Evolutionary conservation across 2,329 filamentous ascomycete species (phyloP).

Genomic region (Fusarium coffeatum): DNA sequence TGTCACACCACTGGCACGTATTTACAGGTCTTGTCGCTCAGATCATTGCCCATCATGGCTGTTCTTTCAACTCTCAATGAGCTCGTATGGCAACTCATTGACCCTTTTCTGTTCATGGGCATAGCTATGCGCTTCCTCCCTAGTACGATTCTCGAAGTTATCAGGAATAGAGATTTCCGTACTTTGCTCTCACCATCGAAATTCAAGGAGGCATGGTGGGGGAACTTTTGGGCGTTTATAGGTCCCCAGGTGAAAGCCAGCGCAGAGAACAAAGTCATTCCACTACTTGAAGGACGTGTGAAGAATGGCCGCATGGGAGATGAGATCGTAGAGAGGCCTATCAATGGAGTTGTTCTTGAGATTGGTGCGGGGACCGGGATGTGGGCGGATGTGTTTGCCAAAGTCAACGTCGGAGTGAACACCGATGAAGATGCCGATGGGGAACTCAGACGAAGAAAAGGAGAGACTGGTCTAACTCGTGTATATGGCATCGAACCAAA

Average conservation of each 20-base stretch:
- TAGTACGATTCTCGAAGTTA: slow-evolving; percentile 58
- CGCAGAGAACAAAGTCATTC: slow-evolving; percentile 59
- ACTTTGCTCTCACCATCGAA: slow-evolving; percentile 56
- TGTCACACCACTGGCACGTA: not conserved
- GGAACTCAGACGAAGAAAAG: slow-evolving; percentile 39
- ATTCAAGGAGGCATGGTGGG: slow-evolving; percentile 67
- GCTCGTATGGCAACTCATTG: slow-evolving; percentile 52
- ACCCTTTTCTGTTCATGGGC: slow-evolving; percentile 66
- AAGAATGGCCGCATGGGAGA: slow-evolving; percentile 52
- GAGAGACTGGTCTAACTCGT: slow-evolving; percentile 51
- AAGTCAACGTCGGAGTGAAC: slow-evolving; percentile 37
- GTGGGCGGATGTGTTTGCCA: slow-evolving; percentile 67
- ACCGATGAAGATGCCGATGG: slow-evolving; percentile 5
- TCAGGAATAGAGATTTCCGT: slow-evolving; percentile 50
- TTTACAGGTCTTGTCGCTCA: not conserved
- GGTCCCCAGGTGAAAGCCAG: slow-evolving; percentile 62
- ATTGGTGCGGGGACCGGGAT: slow-evolving; percentile 71
- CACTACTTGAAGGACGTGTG: slow-evolving; percentile 65
- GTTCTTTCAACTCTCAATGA: slow-evolving; percentile 41
- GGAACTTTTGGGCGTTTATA: slow-evolving; percentile 67
- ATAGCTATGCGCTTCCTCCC: slow-evolving; percentile 63
- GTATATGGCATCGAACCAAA: slow-evolving; percentile 76
- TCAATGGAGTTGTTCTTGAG: slow-evolving; percentile 68
- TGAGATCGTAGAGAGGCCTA: slow-evolving; percentile 51
- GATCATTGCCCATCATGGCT: slow-evolving; percentile 39